These are phyloP conservation scores for Aspergillus clavatus DNA, from an alignment of 2,329 filamentous ascomycete genomes.

Conservation along the genomic window DNA sequence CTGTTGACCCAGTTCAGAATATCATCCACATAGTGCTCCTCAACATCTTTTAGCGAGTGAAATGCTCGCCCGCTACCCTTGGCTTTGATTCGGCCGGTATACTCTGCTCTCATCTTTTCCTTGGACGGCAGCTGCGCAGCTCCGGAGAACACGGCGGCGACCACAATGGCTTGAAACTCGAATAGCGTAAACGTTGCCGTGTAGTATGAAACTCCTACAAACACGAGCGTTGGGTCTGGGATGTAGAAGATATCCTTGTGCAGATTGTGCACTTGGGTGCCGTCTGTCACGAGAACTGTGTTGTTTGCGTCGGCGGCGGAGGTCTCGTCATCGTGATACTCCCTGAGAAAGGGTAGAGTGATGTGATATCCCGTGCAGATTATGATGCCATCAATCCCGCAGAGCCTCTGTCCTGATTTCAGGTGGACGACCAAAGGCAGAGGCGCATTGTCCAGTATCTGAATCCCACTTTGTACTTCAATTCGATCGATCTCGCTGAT, in stretches of 20 bases:
- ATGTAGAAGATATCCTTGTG: conserved; percentile 71
- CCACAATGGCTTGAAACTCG: conserved; percentile 62
- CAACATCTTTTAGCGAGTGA: conserved; percentile 34
- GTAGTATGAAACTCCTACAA: conserved; percentile 62
- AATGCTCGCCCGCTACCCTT: conserved; percentile 34
- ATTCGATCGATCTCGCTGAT: conserved; percentile 52
- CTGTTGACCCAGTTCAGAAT: conserved; percentile 36
- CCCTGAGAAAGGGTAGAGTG: conserved; percentile 58
- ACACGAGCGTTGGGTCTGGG: conserved; percentile 57
- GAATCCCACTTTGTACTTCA: conserved; percentile 16
- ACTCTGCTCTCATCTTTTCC: conserved; percentile 36
- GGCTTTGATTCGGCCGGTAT: conserved; percentile 18
- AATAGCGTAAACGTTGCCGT: conserved; percentile 65
- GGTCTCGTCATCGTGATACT: conserved; percentile 46
- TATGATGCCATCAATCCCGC: conserved; percentile 57
- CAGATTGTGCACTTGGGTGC: conserved; percentile 60
- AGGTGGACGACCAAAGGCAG: conserved; percentile 52
- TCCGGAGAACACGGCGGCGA: conserved; percentile 55
- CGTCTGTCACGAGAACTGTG: conserved; percentile 57
- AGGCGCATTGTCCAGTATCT: conserved; percentile 20
- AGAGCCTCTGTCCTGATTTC: conserved; percentile 49
- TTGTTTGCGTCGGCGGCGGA: conserved; percentile 47
- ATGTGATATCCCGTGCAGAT: conserved; percentile 66
- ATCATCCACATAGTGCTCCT: conserved; percentile 31
- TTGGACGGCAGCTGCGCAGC: conserved; percentile 45